phyloP scores from a whole-genome alignment of 2,329 filamentous ascomycete species.

The Seiridium cupressi region DNA sequence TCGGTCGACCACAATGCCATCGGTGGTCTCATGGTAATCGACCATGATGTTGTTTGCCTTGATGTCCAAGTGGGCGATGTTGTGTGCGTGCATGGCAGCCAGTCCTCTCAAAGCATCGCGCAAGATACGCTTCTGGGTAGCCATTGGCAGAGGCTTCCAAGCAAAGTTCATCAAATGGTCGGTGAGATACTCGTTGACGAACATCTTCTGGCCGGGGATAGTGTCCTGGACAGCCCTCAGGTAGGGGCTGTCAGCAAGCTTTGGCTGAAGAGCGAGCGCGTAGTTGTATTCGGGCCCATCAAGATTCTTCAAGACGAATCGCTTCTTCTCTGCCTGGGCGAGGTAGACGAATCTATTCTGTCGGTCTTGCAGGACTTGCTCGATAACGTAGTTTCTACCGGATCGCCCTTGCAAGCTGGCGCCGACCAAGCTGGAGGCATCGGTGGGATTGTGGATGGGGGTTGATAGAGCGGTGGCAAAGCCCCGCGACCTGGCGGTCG shows the following conservation, averaged over 20 bases:
- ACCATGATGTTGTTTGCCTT: slow-evolving; percentile 43
- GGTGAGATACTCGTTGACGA: slow-evolving; percentile 42
- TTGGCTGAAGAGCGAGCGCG: slow-evolving; percentile 27
- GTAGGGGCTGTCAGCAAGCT: slow-evolving; percentile 31
- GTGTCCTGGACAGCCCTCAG: slow-evolving; percentile 37
- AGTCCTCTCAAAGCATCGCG: slow-evolving; percentile 38
- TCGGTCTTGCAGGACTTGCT: slow-evolving; percentile 32
- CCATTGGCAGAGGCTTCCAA: slow-evolving; percentile 35
- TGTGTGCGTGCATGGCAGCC: slow-evolving; percentile 32
- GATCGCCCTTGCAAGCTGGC: slow-evolving; percentile 15
- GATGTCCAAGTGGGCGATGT: slow-evolving; percentile 39
- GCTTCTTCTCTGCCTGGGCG: slow-evolving; percentile 31
- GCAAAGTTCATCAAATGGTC: slow-evolving; percentile 40
- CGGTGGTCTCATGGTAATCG: slow-evolving; percentile 31
- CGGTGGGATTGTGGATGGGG: background rate
- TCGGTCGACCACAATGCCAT: slow-evolving; percentile 29
- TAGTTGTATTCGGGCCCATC: slow-evolving; percentile 32
- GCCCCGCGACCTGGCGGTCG: background rate
- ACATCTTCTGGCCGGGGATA: slow-evolving; percentile 41
- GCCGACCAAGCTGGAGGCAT: slow-evolving; percentile 6
- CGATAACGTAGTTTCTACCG: slow-evolving; percentile 28
- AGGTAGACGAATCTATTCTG: slow-evolving; percentile 32
- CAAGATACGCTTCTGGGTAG: slow-evolving; percentile 38
- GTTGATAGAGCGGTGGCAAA: background rate
- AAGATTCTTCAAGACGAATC: slow-evolving; percentile 31